A percentile compares a stretch with the other conserved stretches of the same genome.
Conservation (phyloP, 108 stramenopile genomes). For the Epithemia pelagica region DNA sequence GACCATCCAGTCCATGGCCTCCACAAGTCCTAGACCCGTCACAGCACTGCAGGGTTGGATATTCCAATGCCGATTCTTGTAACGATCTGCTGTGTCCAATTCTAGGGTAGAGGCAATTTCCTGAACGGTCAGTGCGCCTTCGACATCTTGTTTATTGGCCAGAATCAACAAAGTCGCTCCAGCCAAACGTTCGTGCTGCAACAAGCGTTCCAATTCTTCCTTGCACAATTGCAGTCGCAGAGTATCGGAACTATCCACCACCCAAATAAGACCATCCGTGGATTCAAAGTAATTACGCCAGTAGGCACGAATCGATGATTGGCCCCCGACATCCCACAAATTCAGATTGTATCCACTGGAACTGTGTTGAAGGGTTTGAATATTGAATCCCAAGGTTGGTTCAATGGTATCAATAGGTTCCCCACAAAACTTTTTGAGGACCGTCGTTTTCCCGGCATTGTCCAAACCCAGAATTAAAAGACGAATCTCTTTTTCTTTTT, state of each 20-base stretch:
- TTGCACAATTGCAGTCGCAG: constrained; percentile 79
- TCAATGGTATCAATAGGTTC: constrained; percentile 90
- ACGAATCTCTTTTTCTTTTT: constrained; percentile 95
- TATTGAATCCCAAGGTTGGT: constrained; percentile 98
- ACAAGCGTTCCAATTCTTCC: constrained; percentile 72
- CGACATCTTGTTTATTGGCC: constrained; percentile 98
- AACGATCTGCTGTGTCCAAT: constrained; percentile 46
- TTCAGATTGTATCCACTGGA: constrained; percentile 51
- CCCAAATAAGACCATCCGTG: constrained; percentile 99
- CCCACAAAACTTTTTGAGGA: constrained; percentile 87
- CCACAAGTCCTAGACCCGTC: constrained; percentile 87
- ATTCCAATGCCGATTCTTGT: constrained; percentile 81
- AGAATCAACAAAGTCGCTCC: constrained; percentile 95
- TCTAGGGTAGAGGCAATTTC: constrained; percentile 78
- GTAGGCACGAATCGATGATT: constrained; percentile 97
- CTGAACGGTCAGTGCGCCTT: constrained; percentile 68
- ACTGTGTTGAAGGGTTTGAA: constrained; percentile 90
- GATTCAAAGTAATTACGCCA: constrained; percentile 99
- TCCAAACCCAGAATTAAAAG: constrained; percentile 94
- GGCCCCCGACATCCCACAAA: constrained; percentile 98
- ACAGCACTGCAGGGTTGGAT: constrained; percentile 91
- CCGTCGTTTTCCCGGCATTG: constrained; percentile 95
- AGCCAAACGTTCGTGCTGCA: constrained; percentile 95
- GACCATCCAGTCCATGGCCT: constrained; percentile 96
- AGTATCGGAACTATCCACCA: constrained; percentile 90